Base-by-base conservation (phyloP, 192 early-diverging fungal genomes). In the Physocladia obscura region DNA sequence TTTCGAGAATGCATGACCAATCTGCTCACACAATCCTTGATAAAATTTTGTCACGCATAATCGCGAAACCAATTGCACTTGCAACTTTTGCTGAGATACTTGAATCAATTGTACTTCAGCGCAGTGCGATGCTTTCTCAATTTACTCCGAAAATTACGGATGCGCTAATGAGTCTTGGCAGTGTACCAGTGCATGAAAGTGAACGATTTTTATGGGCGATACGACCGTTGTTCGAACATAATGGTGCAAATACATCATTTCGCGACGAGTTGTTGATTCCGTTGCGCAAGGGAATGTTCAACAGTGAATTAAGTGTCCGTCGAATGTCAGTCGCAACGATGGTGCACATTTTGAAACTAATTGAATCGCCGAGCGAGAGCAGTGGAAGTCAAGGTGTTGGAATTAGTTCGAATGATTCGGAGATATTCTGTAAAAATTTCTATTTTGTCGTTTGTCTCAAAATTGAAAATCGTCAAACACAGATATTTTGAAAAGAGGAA, bases 201-300 rank as follows among this genome's bases (percentile, higher is more conserved):
- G 38, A 48, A 11, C 63, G 49, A n/a, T 65, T 65, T 32, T 65
- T 65, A 44, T 65, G 63, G 63, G 47, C 49, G 30, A 65, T 65
- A 51, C n/a, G 17, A 65, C 47, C 47, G 11, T 26, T 65, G n/a
- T 65, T 65, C 34, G 31, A 27, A 2, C 17, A 8, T 36, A 11
- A 24, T 44, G 27, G 31, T 11, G 39, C 50, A 3, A 44, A 44
- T 8, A n/a, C 8, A 13, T 31, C 19, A 31, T 49, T 65, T 15
- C n/a, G 31, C 13, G 63, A 49, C 6, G 34, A 44, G 6, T 27
- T 65, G 8, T 35, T 65, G 8, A 65, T 65, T 32, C 34, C 49
- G 26, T n/a, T 65, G 50, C n/a, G 63, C 22, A 65, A 65, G 26
- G 63, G 34, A n/a, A 32, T 65, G 63, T 65, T 65, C 31, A 49